Percentiles rank a stretch among this genome's conserved stretches.
These are phyloP conservation scores for Spathaspora hagerdaliae DNA, from an alignment of 805 yeast species.

Conservation along the genomic window DNA sequence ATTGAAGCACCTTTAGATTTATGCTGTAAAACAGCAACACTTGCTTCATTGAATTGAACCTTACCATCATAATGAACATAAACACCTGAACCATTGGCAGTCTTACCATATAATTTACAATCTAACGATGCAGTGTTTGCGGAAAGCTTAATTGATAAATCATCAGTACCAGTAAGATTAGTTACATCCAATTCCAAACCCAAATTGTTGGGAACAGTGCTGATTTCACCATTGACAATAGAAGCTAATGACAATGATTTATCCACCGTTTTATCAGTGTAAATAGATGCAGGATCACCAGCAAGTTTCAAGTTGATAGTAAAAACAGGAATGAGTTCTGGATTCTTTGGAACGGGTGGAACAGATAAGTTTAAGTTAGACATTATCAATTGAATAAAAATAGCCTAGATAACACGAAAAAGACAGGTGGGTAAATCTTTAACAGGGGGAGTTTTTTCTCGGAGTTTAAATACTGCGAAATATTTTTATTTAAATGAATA, in stretches of 20 bases:
- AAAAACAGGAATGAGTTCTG: conserved; percentile 29
- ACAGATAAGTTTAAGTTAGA: conserved; percentile 3
- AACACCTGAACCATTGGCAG: conserved; percentile 40
- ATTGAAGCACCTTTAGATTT: conserved; percentile 28
- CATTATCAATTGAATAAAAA: not conserved
- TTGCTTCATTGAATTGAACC: conserved; percentile 31
- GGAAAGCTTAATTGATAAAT: conserved; percentile 34
- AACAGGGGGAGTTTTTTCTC: too few species aligned
- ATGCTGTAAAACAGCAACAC: conserved; percentile 33
- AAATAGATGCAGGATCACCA: conserved; percentile 17
- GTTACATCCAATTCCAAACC: conserved; percentile 28
- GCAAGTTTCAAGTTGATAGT: conserved; percentile 23
- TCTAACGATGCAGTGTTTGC: conserved; percentile 34
- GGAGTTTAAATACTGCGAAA: too few species aligned
- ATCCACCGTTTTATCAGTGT: conserved; percentile 12
- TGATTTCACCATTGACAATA: conserved; percentile 24
- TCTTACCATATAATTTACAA: conserved; percentile 46
- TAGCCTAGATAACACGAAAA: too few species aligned
- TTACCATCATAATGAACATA: conserved; percentile 48
- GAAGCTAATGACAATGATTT: conserved; percentile 18
- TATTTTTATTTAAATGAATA: too few species aligned
- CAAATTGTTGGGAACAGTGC: conserved; percentile 25
- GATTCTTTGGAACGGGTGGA: conserved; percentile 16
- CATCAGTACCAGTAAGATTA: conserved; percentile 43
- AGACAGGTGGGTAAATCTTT: too few species aligned